These are phyloP conservation scores for Pelargonium citronellum DNA, from an alignment of 441 rosid species.

Conservation along the genomic window DNA sequence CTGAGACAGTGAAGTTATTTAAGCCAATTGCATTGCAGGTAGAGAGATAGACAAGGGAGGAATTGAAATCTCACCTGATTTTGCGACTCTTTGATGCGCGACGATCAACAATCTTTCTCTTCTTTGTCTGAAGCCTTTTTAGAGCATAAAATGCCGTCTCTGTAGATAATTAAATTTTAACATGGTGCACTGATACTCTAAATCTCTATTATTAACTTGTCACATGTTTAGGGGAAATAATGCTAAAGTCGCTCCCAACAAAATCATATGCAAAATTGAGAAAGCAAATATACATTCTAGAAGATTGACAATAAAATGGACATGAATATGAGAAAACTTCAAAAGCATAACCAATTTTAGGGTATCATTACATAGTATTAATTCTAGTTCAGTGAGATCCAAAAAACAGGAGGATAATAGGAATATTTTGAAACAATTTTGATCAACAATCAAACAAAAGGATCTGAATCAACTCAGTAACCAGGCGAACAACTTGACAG, in stretches of 20 bases:
- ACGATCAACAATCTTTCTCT: slow-evolving; percentile 81
- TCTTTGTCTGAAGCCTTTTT: slow-evolving; percentile 68
- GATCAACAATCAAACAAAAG: background rate
- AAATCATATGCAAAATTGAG: background rate
- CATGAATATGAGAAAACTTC: too few relatives aligned
- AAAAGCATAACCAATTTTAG: too few relatives aligned
- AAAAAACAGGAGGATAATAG: background rate
- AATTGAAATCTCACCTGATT: slow-evolving; percentile 44
- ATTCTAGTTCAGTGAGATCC: background rate
- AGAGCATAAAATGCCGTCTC: slow-evolving; percentile 67
- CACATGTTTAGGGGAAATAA: background rate
- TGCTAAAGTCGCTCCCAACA: background rate
- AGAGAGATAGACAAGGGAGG: background rate
- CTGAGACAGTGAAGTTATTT: background rate
- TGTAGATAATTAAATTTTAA: slow-evolving; percentile 25
- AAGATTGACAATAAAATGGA: background rate
- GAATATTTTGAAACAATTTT: background rate
- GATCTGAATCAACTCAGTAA: background rate
- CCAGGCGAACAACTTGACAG: background rate
- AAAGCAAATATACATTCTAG: background rate
- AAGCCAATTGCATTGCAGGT: background rate
- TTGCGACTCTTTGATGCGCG: slow-evolving; percentile 88
- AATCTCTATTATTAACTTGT: background rate
- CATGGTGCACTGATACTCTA: background rate
- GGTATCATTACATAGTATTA: background rate